Conservation (phyloP, 2,329 filamentous ascomycete genomes). For the Xylaria sp. region DNA sequence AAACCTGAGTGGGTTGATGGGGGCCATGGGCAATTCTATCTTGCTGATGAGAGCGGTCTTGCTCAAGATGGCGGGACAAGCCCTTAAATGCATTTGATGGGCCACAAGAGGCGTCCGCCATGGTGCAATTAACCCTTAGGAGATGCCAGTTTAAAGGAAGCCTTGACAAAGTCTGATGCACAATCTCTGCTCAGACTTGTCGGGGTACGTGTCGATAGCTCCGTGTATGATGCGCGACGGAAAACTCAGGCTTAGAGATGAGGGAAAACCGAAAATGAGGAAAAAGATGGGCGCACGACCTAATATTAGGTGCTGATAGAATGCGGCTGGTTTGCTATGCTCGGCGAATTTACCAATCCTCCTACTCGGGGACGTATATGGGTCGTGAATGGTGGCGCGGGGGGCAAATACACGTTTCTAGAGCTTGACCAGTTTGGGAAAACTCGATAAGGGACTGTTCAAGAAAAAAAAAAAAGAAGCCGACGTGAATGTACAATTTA, state of each 20-base stretch:
- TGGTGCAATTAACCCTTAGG: constrained; percentile 31
- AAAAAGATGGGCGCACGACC: background rate
- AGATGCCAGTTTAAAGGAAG: background rate
- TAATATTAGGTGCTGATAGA: background rate
- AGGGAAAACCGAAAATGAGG: background rate
- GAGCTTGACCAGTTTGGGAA: no score
- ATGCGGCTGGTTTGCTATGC: background rate
- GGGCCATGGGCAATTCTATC: constrained; percentile 58
- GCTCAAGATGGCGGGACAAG: constrained; percentile 71
- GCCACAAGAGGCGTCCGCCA: constrained; percentile 64
- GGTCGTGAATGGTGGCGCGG: background rate
- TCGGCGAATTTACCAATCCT: background rate
- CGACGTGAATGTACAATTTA: background rate
- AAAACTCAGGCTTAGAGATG: background rate
- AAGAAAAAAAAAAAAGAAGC: background rate
- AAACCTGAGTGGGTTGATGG: constrained; percentile 30
- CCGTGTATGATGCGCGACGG: background rate
- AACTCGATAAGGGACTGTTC: no score
- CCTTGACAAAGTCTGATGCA: background rate
- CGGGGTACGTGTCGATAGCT: background rate
- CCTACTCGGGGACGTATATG: no score
- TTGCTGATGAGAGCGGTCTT: constrained; percentile 74
- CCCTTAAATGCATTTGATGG: constrained; percentile 77
- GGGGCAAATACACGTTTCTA: background rate
- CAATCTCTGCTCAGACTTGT: background rate